A percentile compares a stretch with the other conserved stretches of the same genome.
Evolutionary conservation across 176 grass and related monocot genomes (phyloP).

Genomic region (Pontederia crassipes): DNA sequence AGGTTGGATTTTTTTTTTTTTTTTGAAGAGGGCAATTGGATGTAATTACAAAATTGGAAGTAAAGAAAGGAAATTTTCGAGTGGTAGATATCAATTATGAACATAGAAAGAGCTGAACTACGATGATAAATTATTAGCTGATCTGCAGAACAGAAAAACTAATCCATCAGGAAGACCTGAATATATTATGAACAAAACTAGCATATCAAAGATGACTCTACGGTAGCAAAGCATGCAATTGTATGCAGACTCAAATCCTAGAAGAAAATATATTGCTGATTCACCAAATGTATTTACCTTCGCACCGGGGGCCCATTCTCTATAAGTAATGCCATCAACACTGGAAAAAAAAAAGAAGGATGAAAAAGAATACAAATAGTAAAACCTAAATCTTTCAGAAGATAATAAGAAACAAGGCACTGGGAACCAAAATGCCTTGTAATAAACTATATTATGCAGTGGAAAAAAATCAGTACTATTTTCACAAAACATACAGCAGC

Average conservation of each 20-base stretch:
- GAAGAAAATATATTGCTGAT: background rate
- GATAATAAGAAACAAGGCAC: background rate
- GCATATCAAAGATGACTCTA: background rate
- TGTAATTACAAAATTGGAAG: too few relatives aligned
- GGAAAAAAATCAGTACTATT: too few relatives aligned
- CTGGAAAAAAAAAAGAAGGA: conserved; percentile 26
- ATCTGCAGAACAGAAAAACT: too few relatives aligned
- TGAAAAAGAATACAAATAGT: background rate
- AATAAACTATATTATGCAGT: too few relatives aligned
- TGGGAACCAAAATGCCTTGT: background rate
- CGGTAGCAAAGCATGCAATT: background rate
- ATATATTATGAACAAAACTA: background rate
- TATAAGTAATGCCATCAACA: conserved; percentile 70
- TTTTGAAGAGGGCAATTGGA: too few relatives aligned
- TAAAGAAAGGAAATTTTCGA: too few relatives aligned
- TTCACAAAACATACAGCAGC: too few relatives aligned
- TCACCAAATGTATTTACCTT: conserved; percentile 38
- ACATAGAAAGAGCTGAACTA: too few relatives aligned
- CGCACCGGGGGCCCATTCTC: conserved; percentile 97
- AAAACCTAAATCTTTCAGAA: background rate
- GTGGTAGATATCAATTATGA: too few relatives aligned
- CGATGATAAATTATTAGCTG: too few relatives aligned
- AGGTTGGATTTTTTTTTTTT: too few relatives aligned
- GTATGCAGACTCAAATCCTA: background rate
- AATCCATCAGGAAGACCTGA: background rate